Evolutionary conservation across 2,329 filamentous ascomycete species (phyloP).

Genomic region (Trichoderma atroviride): DNA sequence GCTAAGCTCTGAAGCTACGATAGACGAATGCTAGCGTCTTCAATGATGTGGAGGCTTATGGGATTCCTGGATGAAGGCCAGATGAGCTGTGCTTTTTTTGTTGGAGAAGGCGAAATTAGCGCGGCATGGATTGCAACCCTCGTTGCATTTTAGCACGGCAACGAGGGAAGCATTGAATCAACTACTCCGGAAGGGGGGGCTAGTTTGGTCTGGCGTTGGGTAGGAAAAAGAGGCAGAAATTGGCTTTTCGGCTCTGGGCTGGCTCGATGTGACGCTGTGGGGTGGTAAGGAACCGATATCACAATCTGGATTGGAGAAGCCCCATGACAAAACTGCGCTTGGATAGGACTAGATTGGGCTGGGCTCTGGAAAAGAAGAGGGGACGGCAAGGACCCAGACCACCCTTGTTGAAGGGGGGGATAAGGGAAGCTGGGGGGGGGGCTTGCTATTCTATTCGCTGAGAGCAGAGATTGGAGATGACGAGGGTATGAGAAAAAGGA

Average conservation of each 20-base stretch:
- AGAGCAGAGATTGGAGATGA: conserved; percentile 6
- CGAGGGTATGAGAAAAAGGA: conserved; percentile 9
- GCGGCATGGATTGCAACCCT: not conserved
- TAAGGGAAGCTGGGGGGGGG: not conserved
- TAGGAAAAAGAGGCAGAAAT: conserved; percentile 5
- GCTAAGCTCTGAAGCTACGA: conserved; percentile 18
- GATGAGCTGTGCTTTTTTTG: conserved; percentile 2
- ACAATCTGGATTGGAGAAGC: conserved; percentile 4
- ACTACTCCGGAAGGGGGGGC: not conserved
- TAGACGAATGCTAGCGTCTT: conserved; percentile 13
- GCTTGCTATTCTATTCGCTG: not conserved
- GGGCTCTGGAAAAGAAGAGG: not conserved
- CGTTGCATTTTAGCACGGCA: not conserved
- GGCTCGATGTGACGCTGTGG: conserved; percentile 17
- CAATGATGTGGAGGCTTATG: conserved; percentile 14
- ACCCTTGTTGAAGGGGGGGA: not conserved
- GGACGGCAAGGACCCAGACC: not conserved
- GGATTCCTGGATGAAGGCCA: conserved; percentile 6
- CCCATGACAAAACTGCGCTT: not conserved
- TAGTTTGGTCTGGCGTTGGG: not conserved
- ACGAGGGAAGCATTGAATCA: not conserved
- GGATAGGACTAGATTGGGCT: not conserved
- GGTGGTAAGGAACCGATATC: conserved; percentile 2
- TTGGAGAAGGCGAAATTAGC: conserved; percentile 3
- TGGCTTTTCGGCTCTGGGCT: conserved; percentile 17